Conservation (phyloP, 805 yeast genomes). For the Spathaspora girioi region DNA sequence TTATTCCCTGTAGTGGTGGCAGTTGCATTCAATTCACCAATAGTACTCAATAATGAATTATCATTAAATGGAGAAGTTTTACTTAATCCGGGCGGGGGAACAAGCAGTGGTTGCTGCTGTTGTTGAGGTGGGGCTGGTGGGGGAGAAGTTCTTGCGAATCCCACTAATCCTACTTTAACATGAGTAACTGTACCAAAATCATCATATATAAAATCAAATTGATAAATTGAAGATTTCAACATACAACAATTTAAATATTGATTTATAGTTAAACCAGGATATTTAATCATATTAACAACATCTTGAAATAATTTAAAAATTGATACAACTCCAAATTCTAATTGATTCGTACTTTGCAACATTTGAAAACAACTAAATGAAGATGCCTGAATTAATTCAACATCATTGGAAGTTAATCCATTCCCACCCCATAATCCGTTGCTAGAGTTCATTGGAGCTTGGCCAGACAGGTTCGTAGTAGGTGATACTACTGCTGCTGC, state of each 20-base stretch:
- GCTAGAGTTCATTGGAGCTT: no score
- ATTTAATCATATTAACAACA: conserved; percentile 25
- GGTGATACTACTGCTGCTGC: conserved; percentile 1
- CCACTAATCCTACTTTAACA: conserved; percentile 24
- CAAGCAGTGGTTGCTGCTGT: conserved; percentile 3
- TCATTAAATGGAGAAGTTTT: conserved; percentile 8
- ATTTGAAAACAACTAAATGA: conserved; percentile 37
- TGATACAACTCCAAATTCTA: conserved; percentile 35
- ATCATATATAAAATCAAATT: conserved; percentile 44
- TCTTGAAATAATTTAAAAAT: conserved; percentile 28
- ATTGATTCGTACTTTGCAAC: conserved; percentile 32
- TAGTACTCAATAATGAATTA: conserved; percentile 2
- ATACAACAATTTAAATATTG: conserved; percentile 20
- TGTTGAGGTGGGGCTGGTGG: conserved; percentile 1
- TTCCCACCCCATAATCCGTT: background rate
- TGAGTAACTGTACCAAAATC: conserved; percentile 44
- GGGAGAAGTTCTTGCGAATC: conserved; percentile 4
- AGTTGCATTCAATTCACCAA: conserved; percentile 2
- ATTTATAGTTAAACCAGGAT: conserved; percentile 24
- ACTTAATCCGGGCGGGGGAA: conserved; percentile 14
- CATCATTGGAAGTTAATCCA: conserved; percentile 13
- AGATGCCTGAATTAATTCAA: conserved; percentile 38
- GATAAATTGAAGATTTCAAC: conserved; percentile 18
- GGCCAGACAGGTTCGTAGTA: background rate
- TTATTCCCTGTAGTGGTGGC: background rate